Evolutionary conservation across 352 stramenopile genomes (phyloP).

Genomic region (Phytophthora constricta): DNA sequence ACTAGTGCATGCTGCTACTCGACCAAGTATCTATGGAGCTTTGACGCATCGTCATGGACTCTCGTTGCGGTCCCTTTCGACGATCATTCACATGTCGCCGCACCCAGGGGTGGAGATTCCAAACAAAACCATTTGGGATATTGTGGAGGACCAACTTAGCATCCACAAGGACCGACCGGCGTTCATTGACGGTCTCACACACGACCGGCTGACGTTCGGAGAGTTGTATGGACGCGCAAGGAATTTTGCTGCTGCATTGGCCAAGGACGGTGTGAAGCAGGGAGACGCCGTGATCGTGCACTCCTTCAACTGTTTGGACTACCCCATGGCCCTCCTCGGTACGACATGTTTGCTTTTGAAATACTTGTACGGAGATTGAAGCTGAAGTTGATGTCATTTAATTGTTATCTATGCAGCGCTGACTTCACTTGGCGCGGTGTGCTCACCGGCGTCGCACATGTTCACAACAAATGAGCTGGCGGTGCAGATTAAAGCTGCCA

Average conservation of each 20-base stretch:
- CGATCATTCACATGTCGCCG: slow-evolving; percentile 66
- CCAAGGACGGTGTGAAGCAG: slow-evolving; percentile 54
- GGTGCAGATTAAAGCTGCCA: slow-evolving; percentile 50
- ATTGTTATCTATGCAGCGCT: slow-evolving; percentile 33
- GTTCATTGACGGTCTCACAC: slow-evolving; percentile 61
- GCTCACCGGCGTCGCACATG: slow-evolving; percentile 68
- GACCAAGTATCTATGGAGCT: no score
- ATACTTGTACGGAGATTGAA: no score
- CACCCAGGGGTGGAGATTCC: slow-evolving; percentile 59
- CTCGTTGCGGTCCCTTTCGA: slow-evolving; percentile 40
- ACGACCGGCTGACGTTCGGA: slow-evolving; percentile 55
- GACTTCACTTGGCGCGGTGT: slow-evolving; percentile 56
- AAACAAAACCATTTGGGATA: slow-evolving; percentile 56
- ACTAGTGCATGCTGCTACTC: no score
- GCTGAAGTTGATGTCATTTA: neutral
- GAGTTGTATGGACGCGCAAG: slow-evolving; percentile 47
- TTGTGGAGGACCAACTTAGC: slow-evolving; percentile 45
- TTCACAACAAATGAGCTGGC: slow-evolving; percentile 58
- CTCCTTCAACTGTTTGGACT: slow-evolving; percentile 79
- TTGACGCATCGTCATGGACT: slow-evolving; percentile 8
- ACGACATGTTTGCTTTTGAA: no score
- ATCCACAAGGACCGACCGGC: slow-evolving; percentile 47
- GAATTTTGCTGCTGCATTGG: slow-evolving; percentile 50
- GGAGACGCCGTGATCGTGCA: slow-evolving; percentile 64
- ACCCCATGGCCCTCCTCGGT: slow-evolving; percentile 61